A percentile compares a stretch with the other conserved stretches of the same genome.
Evolutionary conservation across 1,284 basidiomycete species (phyloP).

Genomic region (Pseudozyma tsukubaensis): DNA sequence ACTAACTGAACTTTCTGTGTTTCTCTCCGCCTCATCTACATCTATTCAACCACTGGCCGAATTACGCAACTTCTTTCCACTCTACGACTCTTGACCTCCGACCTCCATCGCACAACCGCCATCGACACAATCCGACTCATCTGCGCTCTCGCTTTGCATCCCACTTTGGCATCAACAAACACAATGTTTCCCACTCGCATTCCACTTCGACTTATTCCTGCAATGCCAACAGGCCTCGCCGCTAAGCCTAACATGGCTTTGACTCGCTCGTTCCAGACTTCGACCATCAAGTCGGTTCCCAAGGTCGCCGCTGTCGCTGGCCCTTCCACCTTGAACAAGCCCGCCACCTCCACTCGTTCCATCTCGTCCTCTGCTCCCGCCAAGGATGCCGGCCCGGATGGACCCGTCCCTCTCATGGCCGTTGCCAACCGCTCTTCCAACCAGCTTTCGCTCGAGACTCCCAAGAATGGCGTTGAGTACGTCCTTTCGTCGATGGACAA

Average conservation of each 20-base stretch:
- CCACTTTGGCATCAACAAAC: neutral
- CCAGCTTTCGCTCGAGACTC: constrained; percentile 80
- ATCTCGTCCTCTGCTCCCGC: constrained; percentile 43
- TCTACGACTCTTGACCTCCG: neutral
- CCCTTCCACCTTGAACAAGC: constrained; percentile 21
- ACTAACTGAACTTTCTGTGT: neutral
- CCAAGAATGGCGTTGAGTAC: constrained; percentile 92
- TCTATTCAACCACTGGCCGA: neutral
- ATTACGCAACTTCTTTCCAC: no score
- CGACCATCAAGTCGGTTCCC: constrained; percentile 41
- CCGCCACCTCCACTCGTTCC: constrained; percentile 16
- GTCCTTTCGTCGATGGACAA: constrained; percentile 96
- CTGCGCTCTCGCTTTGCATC: neutral
- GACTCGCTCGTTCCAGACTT: constrained; percentile 48
- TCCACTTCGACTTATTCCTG: neutral
- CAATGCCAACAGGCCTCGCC: constrained; percentile 29
- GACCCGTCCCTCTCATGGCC: constrained; percentile 68
- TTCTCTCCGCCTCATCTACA: neutral
- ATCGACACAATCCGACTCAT: neutral
- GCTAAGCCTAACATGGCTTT: constrained; percentile 42
- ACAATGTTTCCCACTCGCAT: neutral
- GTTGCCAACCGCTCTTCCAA: constrained; percentile 62
- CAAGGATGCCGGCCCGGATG: constrained; percentile 37
- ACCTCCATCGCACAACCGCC: neutral
- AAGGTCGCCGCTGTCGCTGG: constrained; percentile 29